phyloP scores from a whole-genome alignment of 176 grass and related monocot genomes.

The Oryza glumipatula region DNA sequence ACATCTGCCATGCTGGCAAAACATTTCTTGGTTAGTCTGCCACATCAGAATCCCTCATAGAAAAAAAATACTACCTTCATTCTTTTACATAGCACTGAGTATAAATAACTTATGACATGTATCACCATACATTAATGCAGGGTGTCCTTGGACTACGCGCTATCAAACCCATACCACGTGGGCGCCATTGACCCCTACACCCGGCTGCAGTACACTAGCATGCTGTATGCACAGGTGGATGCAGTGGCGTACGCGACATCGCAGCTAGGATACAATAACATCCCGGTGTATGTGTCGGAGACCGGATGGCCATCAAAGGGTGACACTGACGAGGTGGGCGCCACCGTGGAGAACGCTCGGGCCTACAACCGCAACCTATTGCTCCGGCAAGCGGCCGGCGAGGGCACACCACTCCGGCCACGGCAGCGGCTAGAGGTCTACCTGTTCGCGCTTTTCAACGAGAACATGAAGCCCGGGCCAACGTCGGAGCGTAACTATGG shows the following conservation, averaged over 20 bases:
- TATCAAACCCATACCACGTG: slow-evolving; percentile 58
- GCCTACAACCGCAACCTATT: slow-evolving; percentile 86
- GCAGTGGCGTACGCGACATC: slow-evolving; percentile 74
- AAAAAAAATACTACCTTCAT: too few relatives aligned
- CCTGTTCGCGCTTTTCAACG: slow-evolving; percentile 97
- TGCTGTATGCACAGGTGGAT: slow-evolving; percentile 98
- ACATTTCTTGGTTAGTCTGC: too few relatives aligned
- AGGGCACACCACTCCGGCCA: slow-evolving; percentile 90
- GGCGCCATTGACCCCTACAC: slow-evolving; percentile 89
- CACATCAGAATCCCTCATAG: too few relatives aligned
- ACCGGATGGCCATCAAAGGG: slow-evolving; percentile 98
- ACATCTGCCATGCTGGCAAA: too few relatives aligned
- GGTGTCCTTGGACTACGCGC: slow-evolving; percentile 67
- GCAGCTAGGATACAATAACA: slow-evolving; percentile 58
- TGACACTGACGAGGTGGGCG: slow-evolving; percentile 74
- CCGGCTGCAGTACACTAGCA: slow-evolving; percentile 82
- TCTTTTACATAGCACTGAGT: too few relatives aligned
- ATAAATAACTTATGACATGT: background rate
- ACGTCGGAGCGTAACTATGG: slow-evolving; percentile 96
- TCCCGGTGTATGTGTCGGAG: slow-evolving; percentile 84
- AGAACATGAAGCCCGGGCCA: slow-evolving; percentile 85
- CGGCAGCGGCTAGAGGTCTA: slow-evolving; percentile 74
- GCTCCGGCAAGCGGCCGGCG: slow-evolving; percentile 54
- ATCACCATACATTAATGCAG: background rate
- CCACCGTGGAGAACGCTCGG: slow-evolving; percentile 74